A percentile compares a stretch with the other conserved stretches of the same genome.
Evolutionary conservation across 1,139 yeast genomes (phyloP).

Genomic region (Tardiomyces depauwii): DNA sequence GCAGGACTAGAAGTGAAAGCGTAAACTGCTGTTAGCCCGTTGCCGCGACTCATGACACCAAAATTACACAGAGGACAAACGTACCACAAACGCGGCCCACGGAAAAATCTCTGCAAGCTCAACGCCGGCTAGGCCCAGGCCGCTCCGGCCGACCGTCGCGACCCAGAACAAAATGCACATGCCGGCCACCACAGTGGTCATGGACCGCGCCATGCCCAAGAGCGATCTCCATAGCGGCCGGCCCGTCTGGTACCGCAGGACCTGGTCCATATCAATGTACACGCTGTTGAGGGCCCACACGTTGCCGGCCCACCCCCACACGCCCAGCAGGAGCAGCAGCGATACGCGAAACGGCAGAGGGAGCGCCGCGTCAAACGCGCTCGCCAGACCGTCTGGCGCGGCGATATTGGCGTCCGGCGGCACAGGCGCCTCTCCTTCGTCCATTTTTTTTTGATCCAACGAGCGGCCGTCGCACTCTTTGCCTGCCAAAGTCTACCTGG

Average conservation of each 20-base stretch:
- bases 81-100: slow-evolving; percentile 1
- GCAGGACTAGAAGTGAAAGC: slow-evolving; percentile 17
- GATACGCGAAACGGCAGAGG: slow-evolving; percentile 42
- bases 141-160: slow-evolving; percentile 2
- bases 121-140: slow-evolving; percentile 6
- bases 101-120: slow-evolving; percentile 4
- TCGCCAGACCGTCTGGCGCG: background rate
- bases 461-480: no score
- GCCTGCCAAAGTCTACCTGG: no score
- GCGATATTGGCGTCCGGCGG: no score
- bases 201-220: slow-evolving; percentile 16
- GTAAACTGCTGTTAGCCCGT: slow-evolving; percentile 9
- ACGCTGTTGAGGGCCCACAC: slow-evolving; percentile 26
- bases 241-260: slow-evolving; percentile 25
- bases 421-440: no score
- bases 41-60: background rate
- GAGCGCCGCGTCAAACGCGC: slow-evolving; percentile 26
- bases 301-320: slow-evolving; percentile 41
- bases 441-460: no score
- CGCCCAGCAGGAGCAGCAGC: slow-evolving; percentile 32
- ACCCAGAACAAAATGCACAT: slow-evolving; percentile 9
- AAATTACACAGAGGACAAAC: no score
- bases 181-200: slow-evolving; percentile 18
- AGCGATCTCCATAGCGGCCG: slow-evolving; percentile 10
- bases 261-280: slow-evolving; percentile 31